Evolutionary conservation across 495 filamentous ascomycete genomes (phyloP).

Genomic region (Hypoxylon subgilvum): DNA sequence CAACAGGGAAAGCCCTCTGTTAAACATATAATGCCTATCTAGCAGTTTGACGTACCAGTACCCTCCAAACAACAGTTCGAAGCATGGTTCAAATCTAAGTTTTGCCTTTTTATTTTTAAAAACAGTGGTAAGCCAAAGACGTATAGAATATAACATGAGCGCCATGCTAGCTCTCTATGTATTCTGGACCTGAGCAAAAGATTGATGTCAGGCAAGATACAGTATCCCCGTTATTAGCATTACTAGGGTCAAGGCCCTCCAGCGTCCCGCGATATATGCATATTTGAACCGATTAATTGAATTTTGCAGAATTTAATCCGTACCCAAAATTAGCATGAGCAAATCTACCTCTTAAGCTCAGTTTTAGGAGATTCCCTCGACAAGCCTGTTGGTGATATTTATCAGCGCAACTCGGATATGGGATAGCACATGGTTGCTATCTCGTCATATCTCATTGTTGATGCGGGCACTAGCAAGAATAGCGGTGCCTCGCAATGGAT

Average conservation of each 20-base stretch:
- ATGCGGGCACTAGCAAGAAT: slow-evolving; percentile 33
- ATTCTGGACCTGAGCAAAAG: slow-evolving; percentile 24
- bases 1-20: no score
- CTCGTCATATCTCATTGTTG: slow-evolving; percentile 1
- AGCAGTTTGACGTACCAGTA: no score
- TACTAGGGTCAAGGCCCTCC: background rate
- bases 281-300: background rate
- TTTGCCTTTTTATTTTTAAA: no score
- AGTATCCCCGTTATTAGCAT: background rate
- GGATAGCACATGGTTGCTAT: slow-evolving; percentile 22
- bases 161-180: slow-evolving; percentile 27
- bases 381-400: no score
- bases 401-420: slow-evolving; percentile 19
- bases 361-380: no score
- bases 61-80: no score
- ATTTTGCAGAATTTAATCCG: background rate
- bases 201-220: slow-evolving; percentile 28
- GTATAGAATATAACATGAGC: slow-evolving; percentile 39
- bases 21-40: no score
- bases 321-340: background rate
- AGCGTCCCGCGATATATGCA: background rate
- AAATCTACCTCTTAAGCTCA: slow-evolving; percentile 2
- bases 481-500: slow-evolving; percentile 36
- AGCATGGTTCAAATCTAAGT: no score
- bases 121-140: no score